A percentile compares a stretch with the other conserved stretches of the same genome.
phyloP scores from a whole-genome alignment of 257 asterid genomes.

The Avicennia marina region DNA sequence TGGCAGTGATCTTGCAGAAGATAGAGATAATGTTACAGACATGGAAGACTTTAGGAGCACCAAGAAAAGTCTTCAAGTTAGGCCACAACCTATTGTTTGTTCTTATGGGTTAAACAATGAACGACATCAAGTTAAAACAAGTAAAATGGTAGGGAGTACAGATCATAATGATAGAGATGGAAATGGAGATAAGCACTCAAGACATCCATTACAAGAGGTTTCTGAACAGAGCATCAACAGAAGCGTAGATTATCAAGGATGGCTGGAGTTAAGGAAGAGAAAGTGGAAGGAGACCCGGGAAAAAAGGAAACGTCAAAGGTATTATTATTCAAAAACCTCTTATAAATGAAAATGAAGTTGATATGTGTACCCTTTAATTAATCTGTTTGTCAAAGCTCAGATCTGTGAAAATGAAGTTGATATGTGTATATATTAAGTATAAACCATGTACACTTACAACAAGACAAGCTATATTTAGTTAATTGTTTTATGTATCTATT shows the following conservation, averaged over 20 bases:
- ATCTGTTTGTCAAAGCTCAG: not conserved
- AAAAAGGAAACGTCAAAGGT: slow-evolving; percentile 89
- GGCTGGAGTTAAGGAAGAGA: slow-evolving; percentile 91
- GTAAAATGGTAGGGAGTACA: slow-evolving; percentile 29
- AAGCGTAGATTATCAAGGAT: slow-evolving; percentile 77
- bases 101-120: slow-evolving; percentile 40
- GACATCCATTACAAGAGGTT: slow-evolving; percentile 34
- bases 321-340: too few species aligned
- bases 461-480: slow-evolving; percentile 1
- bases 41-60: slow-evolving; percentile 72
- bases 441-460: not conserved
- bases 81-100: slow-evolving; percentile 70
- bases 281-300: slow-evolving; percentile 87
- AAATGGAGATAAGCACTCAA: slow-evolving; percentile 24
- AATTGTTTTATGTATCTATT: slow-evolving; percentile 2
- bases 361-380: too few species aligned
- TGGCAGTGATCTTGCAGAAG: slow-evolving; percentile 27
- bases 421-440: not conserved
- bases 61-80: slow-evolving; percentile 34
- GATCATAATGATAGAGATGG: slow-evolving; percentile 33
- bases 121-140: slow-evolving; percentile 30
- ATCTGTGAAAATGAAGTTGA: slow-evolving; percentile 5
- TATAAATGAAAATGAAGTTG: too few species aligned
- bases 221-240: slow-evolving; percentile 53
- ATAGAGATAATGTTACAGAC: slow-evolving; percentile 50